phyloP scores from a whole-genome alignment of 345 rosid species.

The Dimocarpus longan region DNA sequence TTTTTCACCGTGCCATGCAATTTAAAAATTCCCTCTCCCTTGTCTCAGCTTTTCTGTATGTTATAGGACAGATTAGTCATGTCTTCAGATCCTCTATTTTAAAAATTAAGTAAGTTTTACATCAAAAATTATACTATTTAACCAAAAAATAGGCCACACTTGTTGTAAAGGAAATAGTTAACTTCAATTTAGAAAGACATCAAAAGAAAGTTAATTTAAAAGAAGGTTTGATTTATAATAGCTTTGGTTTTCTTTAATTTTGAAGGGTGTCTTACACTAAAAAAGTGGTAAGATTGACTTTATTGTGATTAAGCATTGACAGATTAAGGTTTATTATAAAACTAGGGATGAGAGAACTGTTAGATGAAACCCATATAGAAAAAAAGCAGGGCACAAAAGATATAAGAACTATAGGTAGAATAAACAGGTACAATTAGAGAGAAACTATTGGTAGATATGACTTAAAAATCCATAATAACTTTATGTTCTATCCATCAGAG shows the following conservation, averaged over 20 bases:
- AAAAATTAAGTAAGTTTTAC: too few relatives aligned
- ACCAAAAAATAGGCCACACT: background rate
- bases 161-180: background rate
- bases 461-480: background rate
- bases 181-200: conserved; percentile 1
- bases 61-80: background rate
- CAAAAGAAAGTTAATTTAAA: too few relatives aligned
- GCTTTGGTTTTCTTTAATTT: background rate
- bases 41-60: background rate
- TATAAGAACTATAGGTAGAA: background rate
- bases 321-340: background rate
- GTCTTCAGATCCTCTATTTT: background rate
- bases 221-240: background rate
- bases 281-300: background rate
- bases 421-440: background rate
- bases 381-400: background rate
- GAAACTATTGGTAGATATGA: background rate
- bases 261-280: background rate
- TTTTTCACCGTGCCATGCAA: background rate
- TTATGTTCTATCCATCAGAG: background rate
- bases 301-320: background rate
- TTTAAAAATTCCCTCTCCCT: background rate
- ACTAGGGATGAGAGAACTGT: background rate
- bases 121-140: background rate
- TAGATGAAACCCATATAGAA: background rate